Evolutionary conservation across 768 basidiomycete genomes (phyloP).

Genomic region (Auriculariales sp.): DNA sequence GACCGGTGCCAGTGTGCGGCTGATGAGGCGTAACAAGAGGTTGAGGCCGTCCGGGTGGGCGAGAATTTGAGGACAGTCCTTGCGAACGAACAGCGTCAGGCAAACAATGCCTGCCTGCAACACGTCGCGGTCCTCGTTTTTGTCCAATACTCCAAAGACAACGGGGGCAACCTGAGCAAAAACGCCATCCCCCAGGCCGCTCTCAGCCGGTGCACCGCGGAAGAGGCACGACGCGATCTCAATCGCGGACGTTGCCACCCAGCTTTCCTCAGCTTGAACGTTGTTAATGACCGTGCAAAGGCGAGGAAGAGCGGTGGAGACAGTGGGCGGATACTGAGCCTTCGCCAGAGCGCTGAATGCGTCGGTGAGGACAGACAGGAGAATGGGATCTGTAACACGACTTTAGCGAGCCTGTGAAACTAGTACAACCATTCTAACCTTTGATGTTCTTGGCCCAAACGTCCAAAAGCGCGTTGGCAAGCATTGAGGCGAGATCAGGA

Average conservation of each 20-base stretch:
- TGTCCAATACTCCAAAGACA: slow-evolving; percentile 53
- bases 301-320: slow-evolving; percentile 57
- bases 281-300: slow-evolving; percentile 50
- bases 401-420: background rate
- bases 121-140: slow-evolving; percentile 76
- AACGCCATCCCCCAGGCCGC: slow-evolving; percentile 65
- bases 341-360: slow-evolving; percentile 57
- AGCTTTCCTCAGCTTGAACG: slow-evolving; percentile 48
- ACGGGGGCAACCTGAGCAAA: slow-evolving; percentile 60
- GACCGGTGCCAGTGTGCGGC: slow-evolving; percentile 52
- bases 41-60: slow-evolving; percentile 74
- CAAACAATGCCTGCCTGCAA: slow-evolving; percentile 72
- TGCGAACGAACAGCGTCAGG: slow-evolving; percentile 73
- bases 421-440: slow-evolving; percentile 32
- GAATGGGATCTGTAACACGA: slow-evolving; percentile 61
- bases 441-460: slow-evolving; percentile 81
- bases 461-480: slow-evolving; percentile 55
- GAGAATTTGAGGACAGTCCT: slow-evolving; percentile 71
- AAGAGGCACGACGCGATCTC: slow-evolving; percentile 67
- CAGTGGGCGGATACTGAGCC: slow-evolving; percentile 56
- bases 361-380: slow-evolving; percentile 73
- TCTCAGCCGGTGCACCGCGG: slow-evolving; percentile 39
- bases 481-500: slow-evolving; percentile 42
- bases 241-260: slow-evolving; percentile 67
- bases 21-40: slow-evolving; percentile 59